Evolutionary conservation across 768 basidiomycete species (phyloP).

Genomic region (Collybia nuda): DNA sequence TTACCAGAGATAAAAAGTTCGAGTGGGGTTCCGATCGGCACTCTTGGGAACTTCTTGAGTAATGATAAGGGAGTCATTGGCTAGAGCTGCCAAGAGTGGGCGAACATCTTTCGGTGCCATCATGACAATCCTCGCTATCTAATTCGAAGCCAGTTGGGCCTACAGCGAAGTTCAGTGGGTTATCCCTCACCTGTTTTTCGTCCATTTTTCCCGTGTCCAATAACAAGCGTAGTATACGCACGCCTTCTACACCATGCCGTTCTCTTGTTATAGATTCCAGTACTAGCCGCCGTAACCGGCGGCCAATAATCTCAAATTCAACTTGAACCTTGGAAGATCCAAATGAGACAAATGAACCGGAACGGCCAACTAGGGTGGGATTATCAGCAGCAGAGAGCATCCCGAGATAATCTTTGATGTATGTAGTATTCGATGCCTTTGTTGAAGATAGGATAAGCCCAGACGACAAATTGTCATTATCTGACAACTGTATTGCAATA

Average conservation of each 20-base stretch:
- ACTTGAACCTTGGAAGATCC: slow-evolving; percentile 73
- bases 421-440: slow-evolving; percentile 55
- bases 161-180: no score
- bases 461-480: slow-evolving; percentile 58
- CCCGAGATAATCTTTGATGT: slow-evolving; percentile 79
- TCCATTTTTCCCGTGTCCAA: slow-evolving; percentile 88
- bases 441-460: slow-evolving; percentile 58
- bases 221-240: slow-evolving; percentile 78
- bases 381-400: slow-evolving; percentile 83
- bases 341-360: slow-evolving; percentile 71
- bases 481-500: slow-evolving; percentile 61
- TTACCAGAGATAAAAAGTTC: slow-evolving; percentile 92
- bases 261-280: slow-evolving; percentile 81
- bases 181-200: slow-evolving; percentile 76
- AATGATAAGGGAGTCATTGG: slow-evolving; percentile 80
- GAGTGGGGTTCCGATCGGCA: slow-evolving; percentile 83
- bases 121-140: slow-evolving; percentile 95
- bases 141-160: not conserved
- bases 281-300: slow-evolving; percentile 65
- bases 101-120: slow-evolving; percentile 88
- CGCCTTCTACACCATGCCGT: slow-evolving; percentile 79
- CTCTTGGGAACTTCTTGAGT: slow-evolving; percentile 92
- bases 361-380: slow-evolving; percentile 69
- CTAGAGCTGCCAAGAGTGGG: slow-evolving; percentile 73
- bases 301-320: slow-evolving; percentile 73